phyloP scores from a whole-genome alignment of 2,329 filamentous ascomycete species.

The Xylaria sp. region DNA sequence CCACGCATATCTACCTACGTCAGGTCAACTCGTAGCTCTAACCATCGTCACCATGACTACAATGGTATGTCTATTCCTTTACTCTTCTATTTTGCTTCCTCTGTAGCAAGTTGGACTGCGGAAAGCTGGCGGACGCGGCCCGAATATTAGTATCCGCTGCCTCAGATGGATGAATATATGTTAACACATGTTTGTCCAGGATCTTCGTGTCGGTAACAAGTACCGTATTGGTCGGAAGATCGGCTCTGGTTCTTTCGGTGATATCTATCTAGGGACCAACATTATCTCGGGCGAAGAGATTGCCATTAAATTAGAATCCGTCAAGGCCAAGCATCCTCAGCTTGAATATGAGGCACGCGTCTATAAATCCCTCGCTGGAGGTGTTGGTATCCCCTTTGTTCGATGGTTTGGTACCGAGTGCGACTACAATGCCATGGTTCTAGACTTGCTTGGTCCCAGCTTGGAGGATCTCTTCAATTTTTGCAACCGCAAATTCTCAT shows the following conservation, averaged over 20 bases:
- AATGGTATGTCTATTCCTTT: slow-evolving; percentile 47
- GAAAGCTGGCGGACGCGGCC: background rate
- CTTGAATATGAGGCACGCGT: slow-evolving; percentile 98
- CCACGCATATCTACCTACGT: slow-evolving; percentile 9
- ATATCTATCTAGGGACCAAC: slow-evolving; percentile 99
- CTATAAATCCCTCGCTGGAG: slow-evolving; percentile 89
- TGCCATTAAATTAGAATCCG: slow-evolving; percentile 98
- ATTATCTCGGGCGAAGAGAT: slow-evolving; percentile 99
- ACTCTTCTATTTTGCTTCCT: background rate
- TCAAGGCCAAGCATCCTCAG: slow-evolving; percentile 99
- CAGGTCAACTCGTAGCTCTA: slow-evolving; percentile 38
- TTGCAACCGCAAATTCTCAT: slow-evolving; percentile 99
- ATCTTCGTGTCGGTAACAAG: slow-evolving; percentile 99
- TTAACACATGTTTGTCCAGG: slow-evolving; percentile 63
- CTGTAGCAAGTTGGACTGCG: background rate
- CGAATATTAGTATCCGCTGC: background rate
- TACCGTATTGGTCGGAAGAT: slow-evolving; percentile 99
- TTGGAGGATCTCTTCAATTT: slow-evolving; percentile 99
- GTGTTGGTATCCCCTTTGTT: slow-evolving; percentile 98
- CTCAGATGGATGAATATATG: background rate
- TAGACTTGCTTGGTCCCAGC: slow-evolving; percentile 94
- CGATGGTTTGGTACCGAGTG: slow-evolving; percentile 99
- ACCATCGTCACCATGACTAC: slow-evolving; percentile 49
- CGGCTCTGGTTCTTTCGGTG: slow-evolving; percentile 95
- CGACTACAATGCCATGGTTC: slow-evolving; percentile 99